phyloP scores from a whole-genome alignment of 2,329 filamentous ascomycete species.

The Dactylellina cionopaga region DNA sequence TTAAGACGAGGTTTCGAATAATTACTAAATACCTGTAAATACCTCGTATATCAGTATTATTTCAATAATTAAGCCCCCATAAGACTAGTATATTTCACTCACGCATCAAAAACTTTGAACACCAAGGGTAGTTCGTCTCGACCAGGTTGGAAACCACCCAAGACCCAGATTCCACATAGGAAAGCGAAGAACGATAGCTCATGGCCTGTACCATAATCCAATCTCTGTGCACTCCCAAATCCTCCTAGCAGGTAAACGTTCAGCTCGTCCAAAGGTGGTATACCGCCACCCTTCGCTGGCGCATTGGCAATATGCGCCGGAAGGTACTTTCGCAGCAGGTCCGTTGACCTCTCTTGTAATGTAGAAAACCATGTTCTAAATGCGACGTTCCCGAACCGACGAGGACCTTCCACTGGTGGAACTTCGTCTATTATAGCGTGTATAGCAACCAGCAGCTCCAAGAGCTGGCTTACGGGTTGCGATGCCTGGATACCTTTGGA shows the following conservation, averaged over 20 bases:
- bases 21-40: slow-evolving; percentile 76
- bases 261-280: slow-evolving; percentile 73
- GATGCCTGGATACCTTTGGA: slow-evolving; percentile 63
- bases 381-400: slow-evolving; percentile 90
- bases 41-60: not conserved
- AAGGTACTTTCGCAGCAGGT: slow-evolving; percentile 70
- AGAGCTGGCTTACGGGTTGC: slow-evolving; percentile 72
- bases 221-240: slow-evolving; percentile 86
- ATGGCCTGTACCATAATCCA: slow-evolving; percentile 97
- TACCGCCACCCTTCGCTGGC: slow-evolving; percentile 46
- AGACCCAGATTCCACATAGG: slow-evolving; percentile 87
- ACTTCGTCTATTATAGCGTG: slow-evolving; percentile 76
- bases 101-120: slow-evolving; percentile 73
- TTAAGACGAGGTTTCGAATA: slow-evolving; percentile 82
- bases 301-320: slow-evolving; percentile 62
- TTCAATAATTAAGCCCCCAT: not conserved
- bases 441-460: slow-evolving; percentile 72
- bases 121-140: slow-evolving; percentile 55
- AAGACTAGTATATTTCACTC: slow-evolving; percentile 62
- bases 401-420: slow-evolving; percentile 84
- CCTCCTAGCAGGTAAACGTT: slow-evolving; percentile 81
- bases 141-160: slow-evolving; percentile 77
- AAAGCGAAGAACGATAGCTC: slow-evolving; percentile 96
- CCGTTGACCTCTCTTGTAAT: slow-evolving; percentile 64
- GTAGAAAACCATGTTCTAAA: slow-evolving; percentile 85